Base-by-base conservation (phyloP, 139 green algal species). In the Chlorella sorokiniana region DNA sequence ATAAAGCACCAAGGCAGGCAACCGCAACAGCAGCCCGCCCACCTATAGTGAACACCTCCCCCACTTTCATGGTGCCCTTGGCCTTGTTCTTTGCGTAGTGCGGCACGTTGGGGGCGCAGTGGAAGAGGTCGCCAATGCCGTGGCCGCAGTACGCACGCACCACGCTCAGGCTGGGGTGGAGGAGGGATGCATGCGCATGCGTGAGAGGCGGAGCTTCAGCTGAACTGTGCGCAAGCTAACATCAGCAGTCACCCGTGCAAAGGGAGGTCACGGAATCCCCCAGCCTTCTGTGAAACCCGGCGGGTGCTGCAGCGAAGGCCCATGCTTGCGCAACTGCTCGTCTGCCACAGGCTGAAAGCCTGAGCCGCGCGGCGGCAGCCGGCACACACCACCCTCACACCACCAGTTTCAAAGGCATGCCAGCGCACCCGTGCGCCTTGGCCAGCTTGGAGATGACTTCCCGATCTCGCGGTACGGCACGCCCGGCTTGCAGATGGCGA, bases 121-220 rank as follows among this genome's bases (percentile, higher is more conserved):
- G 97, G 87, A 99, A 99, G 6, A 97, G 89, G 69, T 98, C 91
- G 44, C 96, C 94, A 65, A 99, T 98, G 80, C 97, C 97, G 81
- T 99, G 96, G 2, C 96, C 96, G 84, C 96, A 99, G 84, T 98
- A 99, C 0, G 95, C 88, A 69, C 93, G 95, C 18, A 99, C 94
- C 20, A 98, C 95, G 44, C 83, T 87, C 42, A 96, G 84, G 41
- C 90, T 94, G 56, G 8, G 1, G n/a, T 40, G 38, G 27, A 8
- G 31, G 64, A 45, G 11, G 64, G 22, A n/a, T 11, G 16, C 48
- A 56, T 56, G 48, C 48, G 16, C 48, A 56, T 56, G 14, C 11
- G 48, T 56, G 48, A 56, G 14, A 56, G n/a, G n/a, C n/a, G n/a
- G n/a, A n/a, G n/a, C n/a, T n/a, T n/a, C n/a, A n/a, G n/a, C n/a